phyloP scores from a whole-genome alignment of 1,139 yeast genomes.

The Eremothecium gossypii region DNA sequence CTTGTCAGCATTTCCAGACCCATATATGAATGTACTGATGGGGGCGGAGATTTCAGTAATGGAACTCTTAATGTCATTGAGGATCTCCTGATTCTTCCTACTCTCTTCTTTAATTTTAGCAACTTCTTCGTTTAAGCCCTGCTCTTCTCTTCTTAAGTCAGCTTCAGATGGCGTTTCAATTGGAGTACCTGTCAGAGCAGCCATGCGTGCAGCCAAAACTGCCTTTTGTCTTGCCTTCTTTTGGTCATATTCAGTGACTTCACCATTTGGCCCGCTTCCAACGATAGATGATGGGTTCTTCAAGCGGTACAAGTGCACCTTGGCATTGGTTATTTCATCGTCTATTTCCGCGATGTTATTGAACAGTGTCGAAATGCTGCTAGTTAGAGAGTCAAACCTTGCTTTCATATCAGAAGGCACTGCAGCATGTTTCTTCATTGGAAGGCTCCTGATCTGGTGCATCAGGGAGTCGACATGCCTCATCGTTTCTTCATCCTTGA shows the following conservation, averaged over 20 bases:
- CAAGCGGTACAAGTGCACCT: constrained; percentile 54
- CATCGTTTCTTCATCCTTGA: constrained; percentile 23
- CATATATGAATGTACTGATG: constrained; percentile 38
- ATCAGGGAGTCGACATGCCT: constrained; percentile 59
- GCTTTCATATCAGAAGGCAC: constrained; percentile 19
- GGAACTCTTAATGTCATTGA: constrained; percentile 65
- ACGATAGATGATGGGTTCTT: constrained; percentile 58
- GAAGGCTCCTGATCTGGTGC: constrained; percentile 40
- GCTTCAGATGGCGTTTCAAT: constrained; percentile 38
- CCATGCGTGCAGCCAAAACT: constrained; percentile 74
- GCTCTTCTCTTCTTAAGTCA: constrained; percentile 45
- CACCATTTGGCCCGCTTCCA: constrained; percentile 83
- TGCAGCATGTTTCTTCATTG: constrained; percentile 28
- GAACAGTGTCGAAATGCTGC: constrained; percentile 61
- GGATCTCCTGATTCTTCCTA: constrained; percentile 45
- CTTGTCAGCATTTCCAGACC: constrained; percentile 43
- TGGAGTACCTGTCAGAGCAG: constrained; percentile 76
- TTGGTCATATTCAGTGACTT: constrained; percentile 71
- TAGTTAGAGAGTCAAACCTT: constrained; percentile 41
- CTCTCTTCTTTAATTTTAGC: constrained; percentile 48
- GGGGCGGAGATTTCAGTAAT: constrained; percentile 64
- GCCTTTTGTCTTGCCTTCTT: constrained; percentile 74
- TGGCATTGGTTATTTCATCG: constrained; percentile 56
- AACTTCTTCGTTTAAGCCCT: constrained; percentile 46
- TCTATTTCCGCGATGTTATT: constrained; percentile 54